Conservation (phyloP, 345 rosid genomes). For the Reutealis trisperma region DNA sequence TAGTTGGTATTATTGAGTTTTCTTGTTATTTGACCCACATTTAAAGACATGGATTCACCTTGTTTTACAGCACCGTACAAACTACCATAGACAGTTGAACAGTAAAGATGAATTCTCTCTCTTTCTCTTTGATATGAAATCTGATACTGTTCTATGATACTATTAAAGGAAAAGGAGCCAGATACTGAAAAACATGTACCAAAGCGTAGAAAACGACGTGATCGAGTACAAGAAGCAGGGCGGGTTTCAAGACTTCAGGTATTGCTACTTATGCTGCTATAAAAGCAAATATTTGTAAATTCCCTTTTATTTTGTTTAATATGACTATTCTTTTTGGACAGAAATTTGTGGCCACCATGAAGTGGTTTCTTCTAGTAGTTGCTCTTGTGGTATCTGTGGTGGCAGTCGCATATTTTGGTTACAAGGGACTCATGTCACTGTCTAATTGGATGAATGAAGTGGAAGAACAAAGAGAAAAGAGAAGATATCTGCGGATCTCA, state of each 20-base stretch:
- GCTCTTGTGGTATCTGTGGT: slow-evolving; percentile 34
- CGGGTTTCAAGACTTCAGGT: slow-evolving; percentile 65
- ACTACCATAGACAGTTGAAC: too few relatives aligned
- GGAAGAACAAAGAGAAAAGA: slow-evolving; percentile 53
- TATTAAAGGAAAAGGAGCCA: slow-evolving; percentile 57
- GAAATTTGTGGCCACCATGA: slow-evolving; percentile 47
- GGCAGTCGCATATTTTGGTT: slow-evolving; percentile 60
- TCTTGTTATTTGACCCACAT: too few relatives aligned
- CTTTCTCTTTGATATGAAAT: slow-evolving; percentile 4
- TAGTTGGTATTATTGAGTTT: too few relatives aligned
- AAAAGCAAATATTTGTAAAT: neutral
- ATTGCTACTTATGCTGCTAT: neutral
- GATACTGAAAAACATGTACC: slow-evolving; percentile 44
- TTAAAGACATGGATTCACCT: too few relatives aligned
- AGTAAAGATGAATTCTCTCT: too few relatives aligned
- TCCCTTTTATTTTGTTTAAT: neutral
- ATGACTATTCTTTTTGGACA: slow-evolving; percentile 34
- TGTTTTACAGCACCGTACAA: too few relatives aligned
- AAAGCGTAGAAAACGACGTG: slow-evolving; percentile 69
- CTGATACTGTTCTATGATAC: slow-evolving; percentile 6
- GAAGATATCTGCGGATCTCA: neutral
- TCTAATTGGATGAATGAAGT: slow-evolving; percentile 87
- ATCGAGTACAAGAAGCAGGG: slow-evolving; percentile 48
- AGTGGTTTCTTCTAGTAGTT: slow-evolving; percentile 47
- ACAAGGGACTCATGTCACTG: slow-evolving; percentile 74